Evolutionary conservation across 495 filamentous ascomycete species (phyloP).

Genomic region (Saxophila tyrrhenica): DNA sequence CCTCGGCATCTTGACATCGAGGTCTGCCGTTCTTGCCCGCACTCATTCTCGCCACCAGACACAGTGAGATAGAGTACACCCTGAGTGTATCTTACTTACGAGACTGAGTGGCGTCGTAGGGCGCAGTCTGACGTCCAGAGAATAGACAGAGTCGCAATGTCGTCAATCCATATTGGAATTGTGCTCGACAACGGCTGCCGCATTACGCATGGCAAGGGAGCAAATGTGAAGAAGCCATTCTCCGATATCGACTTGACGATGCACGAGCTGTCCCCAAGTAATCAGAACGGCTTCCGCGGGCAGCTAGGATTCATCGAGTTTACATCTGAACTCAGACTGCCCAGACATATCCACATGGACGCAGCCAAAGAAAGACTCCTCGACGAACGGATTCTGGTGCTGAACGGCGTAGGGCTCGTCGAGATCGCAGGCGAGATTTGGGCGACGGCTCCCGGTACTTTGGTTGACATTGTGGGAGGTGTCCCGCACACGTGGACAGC

Average conservation of each 20-base stretch:
- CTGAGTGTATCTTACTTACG: too few species aligned
- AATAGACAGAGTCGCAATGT: too few species aligned
- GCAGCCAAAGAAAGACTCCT: not conserved
- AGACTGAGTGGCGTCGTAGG: too few species aligned
- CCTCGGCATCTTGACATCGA: not conserved
- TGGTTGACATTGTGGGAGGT: conserved; percentile 4
- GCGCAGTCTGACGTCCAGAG: too few species aligned
- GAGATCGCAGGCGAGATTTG: conserved; percentile 8
- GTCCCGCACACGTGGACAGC: conserved; percentile 12
- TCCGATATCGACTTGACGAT: conserved; percentile 6
- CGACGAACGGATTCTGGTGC: conserved; percentile 7
- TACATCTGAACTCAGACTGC: conserved; percentile 1
- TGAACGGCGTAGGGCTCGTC: conserved; percentile 6
- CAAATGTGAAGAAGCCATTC: conserved; percentile 10
- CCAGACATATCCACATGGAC: conserved; percentile 10
- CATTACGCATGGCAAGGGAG: conserved; percentile 3
- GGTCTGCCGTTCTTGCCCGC: not conserved
- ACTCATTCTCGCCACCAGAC: too few species aligned
- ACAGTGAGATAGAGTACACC: too few species aligned
- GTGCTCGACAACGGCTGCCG: conserved; percentile 2
- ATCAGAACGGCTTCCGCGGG: conserved; percentile 4
- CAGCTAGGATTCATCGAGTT: conserved; percentile 7
- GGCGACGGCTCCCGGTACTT: conserved; percentile 1
- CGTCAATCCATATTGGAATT: not conserved
- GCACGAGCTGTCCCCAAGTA: conserved; percentile 6